Percentiles rank a stretch among this genome's conserved stretches.
Evolutionary conservation across 192 early-diverging fungal species (phyloP).

Genomic region (Coemansia sp.): DNA sequence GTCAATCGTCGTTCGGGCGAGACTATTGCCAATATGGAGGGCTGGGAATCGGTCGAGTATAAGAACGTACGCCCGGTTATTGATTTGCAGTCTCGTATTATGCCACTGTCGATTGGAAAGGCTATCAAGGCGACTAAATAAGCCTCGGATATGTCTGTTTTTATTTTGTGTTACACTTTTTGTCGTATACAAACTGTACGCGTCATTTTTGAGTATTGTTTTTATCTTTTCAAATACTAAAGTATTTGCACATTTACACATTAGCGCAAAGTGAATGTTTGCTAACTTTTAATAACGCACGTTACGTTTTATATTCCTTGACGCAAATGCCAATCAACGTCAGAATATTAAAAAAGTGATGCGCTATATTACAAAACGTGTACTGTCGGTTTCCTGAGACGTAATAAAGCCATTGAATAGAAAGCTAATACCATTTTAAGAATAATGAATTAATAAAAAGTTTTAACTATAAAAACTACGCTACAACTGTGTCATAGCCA

Average conservation of each 20-base stretch:
- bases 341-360: no score
- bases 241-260: no score
- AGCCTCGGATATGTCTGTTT: background rate
- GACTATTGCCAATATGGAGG: conserved; percentile 18
- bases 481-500: background rate
- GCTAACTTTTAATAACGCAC: no score
- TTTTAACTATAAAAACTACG: no score
- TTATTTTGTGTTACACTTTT: background rate
- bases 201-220: background rate
- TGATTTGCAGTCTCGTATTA: conserved; percentile 35
- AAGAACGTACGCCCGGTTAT: conserved; percentile 34
- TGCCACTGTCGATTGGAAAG: conserved; percentile 48
- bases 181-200: background rate
- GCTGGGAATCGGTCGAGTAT: conserved; percentile 42
- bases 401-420: no score
- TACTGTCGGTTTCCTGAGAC: no score
- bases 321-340: no score
- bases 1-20: conserved; percentile 36
- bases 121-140: conserved; percentile 28
- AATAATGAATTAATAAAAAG: background rate
- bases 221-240: no score
- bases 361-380: no score
- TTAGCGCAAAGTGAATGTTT: no score
- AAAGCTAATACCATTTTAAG: background rate
- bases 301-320: no score